A percentile compares a stretch with the other conserved stretches of the same genome.
Conservation (phyloP, 192 early-diverging fungal genomes). For the Coemansia sp. region DNA sequence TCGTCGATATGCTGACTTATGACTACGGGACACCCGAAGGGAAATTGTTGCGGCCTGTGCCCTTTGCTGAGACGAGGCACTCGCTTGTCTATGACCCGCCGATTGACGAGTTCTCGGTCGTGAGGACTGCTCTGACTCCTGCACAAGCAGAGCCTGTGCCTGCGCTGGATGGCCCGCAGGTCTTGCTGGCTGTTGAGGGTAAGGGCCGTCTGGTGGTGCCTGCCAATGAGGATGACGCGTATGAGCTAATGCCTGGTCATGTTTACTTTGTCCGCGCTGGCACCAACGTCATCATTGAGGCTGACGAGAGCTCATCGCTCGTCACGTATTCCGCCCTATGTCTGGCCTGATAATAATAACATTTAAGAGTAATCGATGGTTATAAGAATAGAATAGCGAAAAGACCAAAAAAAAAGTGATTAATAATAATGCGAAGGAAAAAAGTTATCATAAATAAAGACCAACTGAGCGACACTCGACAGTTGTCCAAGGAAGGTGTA, state of each 20-base stretch:
- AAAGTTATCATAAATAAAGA: too few species aligned
- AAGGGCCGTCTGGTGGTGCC: constrained; percentile 50
- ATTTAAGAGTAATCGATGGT: neutral
- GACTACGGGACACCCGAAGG: constrained; percentile 73
- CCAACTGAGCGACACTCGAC: neutral
- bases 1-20: constrained; percentile 94
- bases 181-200: constrained; percentile 85
- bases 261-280: constrained; percentile 80
- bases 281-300: constrained; percentile 21
- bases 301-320: constrained; percentile 27
- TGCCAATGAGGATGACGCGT: constrained; percentile 27
- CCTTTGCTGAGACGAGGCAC: constrained; percentile 49
- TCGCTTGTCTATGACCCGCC: constrained; percentile 92
- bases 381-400: neutral
- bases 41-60: constrained; percentile 75
- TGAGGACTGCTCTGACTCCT: constrained; percentile 60
- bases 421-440: neutral
- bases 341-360: constrained; percentile 8
- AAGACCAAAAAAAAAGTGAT: neutral
- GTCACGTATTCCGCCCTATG: constrained; percentile 22
- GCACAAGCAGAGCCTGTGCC: constrained; percentile 59
- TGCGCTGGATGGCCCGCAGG: constrained; percentile 76
- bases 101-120: constrained; percentile 93
- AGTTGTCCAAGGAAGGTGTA: neutral
- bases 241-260: constrained; percentile 62